phyloP scores from a whole-genome alignment of 2,329 filamentous ascomycete genomes.

The Calonectria pauciramosa region DNA sequence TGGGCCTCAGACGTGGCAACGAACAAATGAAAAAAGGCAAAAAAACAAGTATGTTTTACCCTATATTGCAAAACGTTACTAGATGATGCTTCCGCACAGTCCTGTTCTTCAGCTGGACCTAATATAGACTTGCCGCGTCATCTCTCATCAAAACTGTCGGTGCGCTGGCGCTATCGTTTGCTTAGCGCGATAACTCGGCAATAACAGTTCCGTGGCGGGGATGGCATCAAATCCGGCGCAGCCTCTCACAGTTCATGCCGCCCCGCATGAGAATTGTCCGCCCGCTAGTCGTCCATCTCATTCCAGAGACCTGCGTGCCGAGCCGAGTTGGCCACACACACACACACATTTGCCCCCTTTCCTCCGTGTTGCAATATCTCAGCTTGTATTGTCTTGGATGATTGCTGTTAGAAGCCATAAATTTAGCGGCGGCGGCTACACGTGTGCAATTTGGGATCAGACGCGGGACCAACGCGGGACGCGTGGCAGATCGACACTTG shows the following conservation, averaged over 20 bases:
- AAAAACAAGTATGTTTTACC: background rate
- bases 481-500: background rate
- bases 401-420: background rate
- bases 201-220: slow-evolving; percentile 5
- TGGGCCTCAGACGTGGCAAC: background rate
- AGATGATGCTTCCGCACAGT: background rate
- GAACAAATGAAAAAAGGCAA: background rate
- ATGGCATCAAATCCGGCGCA: background rate
- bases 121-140: slow-evolving; percentile 1
- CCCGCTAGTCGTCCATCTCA: background rate
- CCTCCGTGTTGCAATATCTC: background rate
- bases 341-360: background rate
- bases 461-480: background rate
- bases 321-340: background rate
- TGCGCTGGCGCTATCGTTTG: background rate
- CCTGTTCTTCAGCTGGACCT: background rate
- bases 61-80: background rate
- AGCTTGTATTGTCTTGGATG: background rate
- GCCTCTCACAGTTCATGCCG: background rate
- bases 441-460: background rate
- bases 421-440: background rate
- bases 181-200: background rate
- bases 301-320: background rate
- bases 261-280: background rate
- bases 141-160: background rate